Percentiles rank a stretch among this genome's conserved stretches.
phyloP scores from a whole-genome alignment of 2,329 filamentous ascomycete species.

The Pseudogymnoascus sp. region DNA sequence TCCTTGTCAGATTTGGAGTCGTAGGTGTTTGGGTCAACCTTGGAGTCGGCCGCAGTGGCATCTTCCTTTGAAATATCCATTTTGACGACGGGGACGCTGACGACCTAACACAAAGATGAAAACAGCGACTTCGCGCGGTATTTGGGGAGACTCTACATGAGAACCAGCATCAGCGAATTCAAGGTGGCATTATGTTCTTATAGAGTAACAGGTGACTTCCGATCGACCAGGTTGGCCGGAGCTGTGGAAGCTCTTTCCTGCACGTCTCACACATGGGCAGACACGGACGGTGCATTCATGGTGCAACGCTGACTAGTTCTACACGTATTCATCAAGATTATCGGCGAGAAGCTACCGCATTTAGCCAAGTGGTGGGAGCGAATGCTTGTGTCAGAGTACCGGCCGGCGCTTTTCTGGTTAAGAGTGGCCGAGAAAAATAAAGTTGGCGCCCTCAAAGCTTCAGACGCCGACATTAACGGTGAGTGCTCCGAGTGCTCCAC shows the following conservation, averaged over 20 bases:
- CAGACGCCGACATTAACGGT: background rate
- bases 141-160: background rate
- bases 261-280: background rate
- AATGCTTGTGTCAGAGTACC: conserved; percentile 4
- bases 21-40: background rate
- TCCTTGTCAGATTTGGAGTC: background rate
- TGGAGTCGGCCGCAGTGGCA: background rate
- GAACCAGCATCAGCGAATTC: background rate
- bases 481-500: background rate
- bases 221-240: background rate
- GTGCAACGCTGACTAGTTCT: background rate
- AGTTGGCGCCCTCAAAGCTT: background rate
- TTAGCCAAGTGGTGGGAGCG: background rate
- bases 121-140: background rate
- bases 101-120: background rate
- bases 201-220: background rate
- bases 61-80: background rate
- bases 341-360: background rate
- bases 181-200: background rate
- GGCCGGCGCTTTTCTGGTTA: conserved; percentile 5
- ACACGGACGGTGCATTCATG: background rate
- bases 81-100: background rate
- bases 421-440: conserved; percentile 3
- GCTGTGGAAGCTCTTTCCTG: background rate
- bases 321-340: background rate